phyloP scores from a whole-genome alignment of 352 stramenopile species.

The Thalassiosira delicatula region DNA sequence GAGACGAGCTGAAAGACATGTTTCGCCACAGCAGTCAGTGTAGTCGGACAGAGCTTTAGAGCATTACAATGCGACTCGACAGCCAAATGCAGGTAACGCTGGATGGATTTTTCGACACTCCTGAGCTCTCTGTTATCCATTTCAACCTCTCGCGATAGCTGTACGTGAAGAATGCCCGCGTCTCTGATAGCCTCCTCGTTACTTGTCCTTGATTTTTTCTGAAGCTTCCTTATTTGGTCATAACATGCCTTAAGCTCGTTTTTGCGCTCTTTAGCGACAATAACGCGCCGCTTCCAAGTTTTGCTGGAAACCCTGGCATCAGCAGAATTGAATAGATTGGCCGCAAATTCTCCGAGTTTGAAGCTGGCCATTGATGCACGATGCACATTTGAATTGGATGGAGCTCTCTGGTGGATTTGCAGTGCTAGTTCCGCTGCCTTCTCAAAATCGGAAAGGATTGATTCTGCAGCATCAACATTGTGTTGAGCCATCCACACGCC shows the following conservation, averaged over 20 bases:
- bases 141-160: slow-evolving; percentile 86
- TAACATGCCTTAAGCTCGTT: slow-evolving; percentile 52
- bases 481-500: slow-evolving; percentile 93
- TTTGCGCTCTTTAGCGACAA: slow-evolving; percentile 42
- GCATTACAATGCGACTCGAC: slow-evolving; percentile 87
- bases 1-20: slow-evolving; percentile 91
- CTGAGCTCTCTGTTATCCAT: slow-evolving; percentile 89
- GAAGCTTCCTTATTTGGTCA: slow-evolving; percentile 75
- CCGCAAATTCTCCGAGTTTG: slow-evolving; percentile 89
- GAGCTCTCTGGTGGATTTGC: slow-evolving; percentile 51
- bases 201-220: slow-evolving; percentile 58
- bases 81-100: slow-evolving; percentile 88
- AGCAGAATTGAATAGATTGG: slow-evolving; percentile 91
- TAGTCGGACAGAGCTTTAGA: slow-evolving; percentile 70
- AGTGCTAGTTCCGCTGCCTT: slow-evolving; percentile 80
- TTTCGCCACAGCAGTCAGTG: slow-evolving; percentile 87
- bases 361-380: slow-evolving; percentile 87
- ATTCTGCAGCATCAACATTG: slow-evolving; percentile 89
- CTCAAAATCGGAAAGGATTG: slow-evolving; percentile 93
- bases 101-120: slow-evolving; percentile 87
- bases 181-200: slow-evolving; percentile 31
- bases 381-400: slow-evolving; percentile 63
- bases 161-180: slow-evolving; percentile 29
- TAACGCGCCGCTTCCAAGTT: slow-evolving; percentile 86
- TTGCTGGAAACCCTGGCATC: slow-evolving; percentile 86